Evolutionary conservation across 1,284 basidiomycete species (phyloP).

Genomic region (Volvariella volvacea): DNA sequence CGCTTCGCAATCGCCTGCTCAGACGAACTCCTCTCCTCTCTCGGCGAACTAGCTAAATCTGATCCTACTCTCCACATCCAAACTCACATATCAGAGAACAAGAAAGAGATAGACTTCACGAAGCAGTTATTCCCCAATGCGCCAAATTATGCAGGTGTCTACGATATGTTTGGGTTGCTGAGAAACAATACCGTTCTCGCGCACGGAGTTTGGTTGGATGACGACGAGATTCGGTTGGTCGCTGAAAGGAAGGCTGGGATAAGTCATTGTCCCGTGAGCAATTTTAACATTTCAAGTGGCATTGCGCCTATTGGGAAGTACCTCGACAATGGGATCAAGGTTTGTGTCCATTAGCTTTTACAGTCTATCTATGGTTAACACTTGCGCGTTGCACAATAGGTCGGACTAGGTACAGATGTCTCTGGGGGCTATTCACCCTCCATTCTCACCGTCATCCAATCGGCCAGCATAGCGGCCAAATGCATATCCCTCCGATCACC

Average conservation of each 20-base stretch:
- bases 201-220: constrained; percentile 81
- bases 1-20: constrained; percentile 95
- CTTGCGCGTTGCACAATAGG: constrained; percentile 34
- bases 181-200: constrained; percentile 81
- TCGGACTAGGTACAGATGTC: constrained; percentile 88
- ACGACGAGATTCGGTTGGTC: constrained; percentile 72
- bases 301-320: constrained; percentile 74
- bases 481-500: constrained; percentile 44
- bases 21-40: constrained; percentile 54
- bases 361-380: neutral
- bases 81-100: constrained; percentile 91
- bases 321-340: constrained; percentile 84
- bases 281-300: constrained; percentile 86
- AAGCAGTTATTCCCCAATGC: constrained; percentile 58
- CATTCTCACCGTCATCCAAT: constrained; percentile 77
- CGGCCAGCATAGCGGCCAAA: constrained; percentile 82
- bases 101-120: constrained; percentile 66
- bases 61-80: constrained; percentile 73
- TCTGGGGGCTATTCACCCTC: constrained; percentile 86
- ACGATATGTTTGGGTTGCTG: constrained; percentile 77
- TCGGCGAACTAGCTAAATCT: constrained; percentile 54
- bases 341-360: constrained; percentile 22
- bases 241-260: constrained; percentile 66
- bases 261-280: constrained; percentile 91
- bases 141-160: constrained; percentile 69